phyloP scores from a whole-genome alignment of 768 basidiomycete species.

The Phlebiopsis gigantea region DNA sequence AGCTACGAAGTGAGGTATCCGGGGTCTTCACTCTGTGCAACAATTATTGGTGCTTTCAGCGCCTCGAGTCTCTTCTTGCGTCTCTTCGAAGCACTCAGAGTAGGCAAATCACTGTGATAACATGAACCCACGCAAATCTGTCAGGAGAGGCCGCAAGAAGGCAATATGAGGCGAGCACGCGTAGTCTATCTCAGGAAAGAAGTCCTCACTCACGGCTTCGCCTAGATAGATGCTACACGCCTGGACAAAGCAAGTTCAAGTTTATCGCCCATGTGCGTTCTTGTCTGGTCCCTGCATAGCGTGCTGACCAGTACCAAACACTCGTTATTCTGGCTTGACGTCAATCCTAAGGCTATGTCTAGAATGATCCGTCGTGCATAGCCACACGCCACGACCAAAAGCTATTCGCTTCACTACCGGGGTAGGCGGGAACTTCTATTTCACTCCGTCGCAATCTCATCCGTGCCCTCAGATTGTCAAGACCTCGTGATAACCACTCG shows the following conservation, averaged over 20 bases:
- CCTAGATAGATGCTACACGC: not conserved
- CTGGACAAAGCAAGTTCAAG: not conserved
- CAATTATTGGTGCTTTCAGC: too few species aligned
- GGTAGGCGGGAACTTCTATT: not conserved
- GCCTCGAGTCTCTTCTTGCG: too few species aligned
- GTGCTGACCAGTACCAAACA: not conserved
- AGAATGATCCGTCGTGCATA: not conserved
- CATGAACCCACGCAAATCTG: not conserved
- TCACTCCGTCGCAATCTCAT: not conserved
- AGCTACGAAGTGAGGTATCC: too few species aligned
- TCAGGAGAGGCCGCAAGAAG: not conserved
- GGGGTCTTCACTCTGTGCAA: too few species aligned
- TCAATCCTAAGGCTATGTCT: too few species aligned
- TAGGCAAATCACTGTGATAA: not conserved
- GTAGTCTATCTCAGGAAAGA: not conserved
- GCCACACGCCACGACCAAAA: not conserved
- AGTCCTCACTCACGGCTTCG: not conserved
- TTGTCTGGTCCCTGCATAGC: not conserved
- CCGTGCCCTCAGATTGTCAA: not conserved
- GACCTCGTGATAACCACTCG: slow-evolving; percentile 2
- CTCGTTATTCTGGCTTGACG: not conserved
- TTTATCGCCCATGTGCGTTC: not conserved
- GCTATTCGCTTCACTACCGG: not conserved
- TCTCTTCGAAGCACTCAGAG: not conserved
- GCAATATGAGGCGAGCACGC: not conserved